Conservation (phyloP, 2,329 filamentous ascomycete species). For the Penicillium olsonii region DNA sequence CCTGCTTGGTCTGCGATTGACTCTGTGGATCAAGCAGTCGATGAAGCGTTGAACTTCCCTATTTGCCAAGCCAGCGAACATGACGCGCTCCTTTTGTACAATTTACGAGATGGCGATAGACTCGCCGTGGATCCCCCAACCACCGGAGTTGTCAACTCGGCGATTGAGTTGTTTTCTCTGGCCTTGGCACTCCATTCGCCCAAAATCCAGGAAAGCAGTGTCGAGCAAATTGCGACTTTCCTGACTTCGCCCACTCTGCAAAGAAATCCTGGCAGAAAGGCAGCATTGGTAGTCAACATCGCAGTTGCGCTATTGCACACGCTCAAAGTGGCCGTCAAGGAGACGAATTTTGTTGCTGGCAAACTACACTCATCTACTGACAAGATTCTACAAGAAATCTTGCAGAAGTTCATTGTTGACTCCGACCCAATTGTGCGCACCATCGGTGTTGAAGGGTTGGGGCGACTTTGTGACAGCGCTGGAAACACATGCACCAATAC, state of each 20-base stretch:
- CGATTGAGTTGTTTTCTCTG: slow-evolving; percentile 89
- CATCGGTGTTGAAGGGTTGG: slow-evolving; percentile 81
- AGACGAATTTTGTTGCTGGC: slow-evolving; percentile 71
- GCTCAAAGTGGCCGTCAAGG: slow-evolving; percentile 80
- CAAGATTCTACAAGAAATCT: slow-evolving; percentile 65
- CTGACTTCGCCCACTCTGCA: slow-evolving; percentile 77
- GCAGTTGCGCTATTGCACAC: slow-evolving; percentile 77
- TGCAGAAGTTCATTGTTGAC: slow-evolving; percentile 80
- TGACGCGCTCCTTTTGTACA: slow-evolving; percentile 80
- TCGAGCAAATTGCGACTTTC: slow-evolving; percentile 91
- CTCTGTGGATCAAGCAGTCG: slow-evolving; percentile 39
- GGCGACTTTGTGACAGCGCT: slow-evolving; percentile 78
- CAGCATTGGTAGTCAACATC: slow-evolving; percentile 88
- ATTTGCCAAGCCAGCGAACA: slow-evolving; percentile 85
- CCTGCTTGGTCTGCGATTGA: slow-evolving; percentile 43
- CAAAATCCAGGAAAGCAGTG: slow-evolving; percentile 91
- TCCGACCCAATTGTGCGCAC: slow-evolving; percentile 83
- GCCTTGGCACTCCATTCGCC: slow-evolving; percentile 84
- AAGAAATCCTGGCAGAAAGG: slow-evolving; percentile 82
- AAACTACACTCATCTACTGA: slow-evolving; percentile 77
- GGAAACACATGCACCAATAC: slow-evolving; percentile 86
- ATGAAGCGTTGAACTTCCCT: slow-evolving; percentile 55
- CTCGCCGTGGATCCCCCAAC: slow-evolving; percentile 73
- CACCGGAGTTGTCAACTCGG: slow-evolving; percentile 92
- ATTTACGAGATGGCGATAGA: slow-evolving; percentile 50